Evolutionary conservation across 176 grass and related monocot species (phyloP).

Genomic region (Aegilops umbellulata): DNA sequence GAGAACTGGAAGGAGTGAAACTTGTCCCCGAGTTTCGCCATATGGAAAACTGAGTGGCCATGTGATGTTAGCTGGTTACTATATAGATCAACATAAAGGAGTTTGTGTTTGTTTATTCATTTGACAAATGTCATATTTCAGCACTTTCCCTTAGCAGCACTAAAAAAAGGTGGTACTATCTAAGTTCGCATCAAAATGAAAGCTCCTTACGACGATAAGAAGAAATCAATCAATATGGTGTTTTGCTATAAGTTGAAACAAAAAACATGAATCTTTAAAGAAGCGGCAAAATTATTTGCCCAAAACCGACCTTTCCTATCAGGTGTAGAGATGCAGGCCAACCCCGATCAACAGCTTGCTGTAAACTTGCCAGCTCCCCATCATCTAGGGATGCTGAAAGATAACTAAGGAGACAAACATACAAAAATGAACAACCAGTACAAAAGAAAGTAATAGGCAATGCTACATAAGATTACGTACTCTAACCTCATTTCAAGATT

Average conservation of each 20-base stretch:
- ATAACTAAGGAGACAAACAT: constrained; percentile 52
- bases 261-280: constrained; percentile 9
- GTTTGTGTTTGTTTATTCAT: not conserved
- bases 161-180: not conserved
- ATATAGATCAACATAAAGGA: not conserved
- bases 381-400: constrained; percentile 86
- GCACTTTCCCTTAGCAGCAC: not conserved
- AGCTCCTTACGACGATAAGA: not conserved
- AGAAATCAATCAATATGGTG: not conserved
- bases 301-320: constrained; percentile 82
- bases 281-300: not conserved
- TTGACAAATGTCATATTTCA: not conserved
- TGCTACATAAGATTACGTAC: constrained; percentile 14
- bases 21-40: not conserved
- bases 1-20: not conserved
- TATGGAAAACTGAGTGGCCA: not conserved
- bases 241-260: not conserved
- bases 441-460: constrained; percentile 5
- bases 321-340: constrained; percentile 93
- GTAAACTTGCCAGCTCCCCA: constrained; percentile 63
- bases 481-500: constrained; percentile 17
- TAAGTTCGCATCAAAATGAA: not conserved
- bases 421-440: not conserved
- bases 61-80: not conserved
- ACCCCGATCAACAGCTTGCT: constrained; percentile 68